phyloP scores from a whole-genome alignment of 306 rosid species.

The Geum urbanum region DNA sequence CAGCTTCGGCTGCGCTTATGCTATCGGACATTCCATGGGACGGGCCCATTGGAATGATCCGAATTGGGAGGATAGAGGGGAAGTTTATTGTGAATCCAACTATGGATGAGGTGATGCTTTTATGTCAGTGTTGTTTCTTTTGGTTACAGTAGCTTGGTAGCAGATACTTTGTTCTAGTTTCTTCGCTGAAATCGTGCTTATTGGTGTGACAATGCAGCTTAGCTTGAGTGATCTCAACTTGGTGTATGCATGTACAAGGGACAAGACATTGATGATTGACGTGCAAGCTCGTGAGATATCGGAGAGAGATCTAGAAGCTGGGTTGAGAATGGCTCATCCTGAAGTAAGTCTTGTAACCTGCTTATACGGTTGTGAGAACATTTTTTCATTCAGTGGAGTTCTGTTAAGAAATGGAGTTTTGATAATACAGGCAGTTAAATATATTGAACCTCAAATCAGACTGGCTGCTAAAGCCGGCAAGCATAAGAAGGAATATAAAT shows the following conservation, averaged over 20 bases:
- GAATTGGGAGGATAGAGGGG: constrained; percentile 78
- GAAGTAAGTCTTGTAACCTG: constrained; percentile 53
- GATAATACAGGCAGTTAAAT: constrained; percentile 73
- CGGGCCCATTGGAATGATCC: constrained; percentile 91
- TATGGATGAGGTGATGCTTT: constrained; percentile 70
- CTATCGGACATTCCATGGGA: constrained; percentile 97
- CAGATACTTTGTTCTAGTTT: neutral
- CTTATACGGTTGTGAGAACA: neutral
- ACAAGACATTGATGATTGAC: constrained; percentile 93
- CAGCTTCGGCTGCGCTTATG: constrained; percentile 94
- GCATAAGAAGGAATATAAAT: constrained; percentile 70
- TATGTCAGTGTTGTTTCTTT: constrained; percentile 1
- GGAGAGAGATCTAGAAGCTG: constrained; percentile 85
- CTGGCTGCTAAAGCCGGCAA: constrained; percentile 90
- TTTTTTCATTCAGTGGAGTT: constrained; percentile 16
- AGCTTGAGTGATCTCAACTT: constrained; percentile 85
- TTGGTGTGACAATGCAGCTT: constrained; percentile 48
- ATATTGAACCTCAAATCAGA: constrained; percentile 87
- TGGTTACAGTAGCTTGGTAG: too few species aligned
- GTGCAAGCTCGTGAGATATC: constrained; percentile 96
- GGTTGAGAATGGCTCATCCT: constrained; percentile 85
- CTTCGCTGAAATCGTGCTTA: neutral
- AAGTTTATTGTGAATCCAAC: constrained; percentile 83
- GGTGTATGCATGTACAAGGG: constrained; percentile 91
- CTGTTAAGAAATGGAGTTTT: constrained; percentile 29